Evolutionary conservation across 2,329 filamentous ascomycete species (phyloP), one percentile per base, ranked within the genome.

Genomic region (Clarireedia homoeocarpa): DNA sequence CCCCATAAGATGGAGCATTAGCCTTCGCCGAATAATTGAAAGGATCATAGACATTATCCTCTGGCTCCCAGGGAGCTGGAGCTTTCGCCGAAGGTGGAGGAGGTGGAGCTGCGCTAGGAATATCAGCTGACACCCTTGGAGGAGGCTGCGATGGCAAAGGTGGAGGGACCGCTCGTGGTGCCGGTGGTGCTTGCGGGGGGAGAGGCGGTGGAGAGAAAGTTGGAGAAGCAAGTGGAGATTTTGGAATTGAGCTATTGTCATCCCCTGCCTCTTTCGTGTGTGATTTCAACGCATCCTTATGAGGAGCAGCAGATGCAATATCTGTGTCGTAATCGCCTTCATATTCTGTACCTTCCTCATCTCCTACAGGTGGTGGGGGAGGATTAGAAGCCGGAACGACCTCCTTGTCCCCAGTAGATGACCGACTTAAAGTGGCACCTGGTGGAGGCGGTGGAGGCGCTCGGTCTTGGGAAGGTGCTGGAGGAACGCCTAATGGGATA

Each of bases 241-340:
- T 76, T 53, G 75, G 61, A 36, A 84, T 73, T 3, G 80, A 80
- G 42, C 76, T 81, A 56, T 87, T 84, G 59, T 95, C 90, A 53
- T 88, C 69, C 67, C 88, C 95, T 6, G 86, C 82, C 47, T 92
- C 89, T 53, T 86, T 82, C 6, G 80, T 82, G 70, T 95, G 90
- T 7, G 89, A 76, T 70, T 92, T 95, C 59, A 97, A 72, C 0
- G 92, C 91, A 73, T 96, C 92, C 72, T 95, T 96, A 71, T 96
- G 90, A 55, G 88, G 89, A n/a, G 83, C 90, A 9, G 89, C 86
- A n/a, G 91, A 89, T 1, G 88, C 91, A 68, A 97, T 97, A 69
- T 97, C 94, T 6, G 94, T 97, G 65, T 97, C 94, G 69, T 97
- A 97, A 68, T 97, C 94, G 6, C 92, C 94, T 69, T 99, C 94